These are phyloP conservation scores for Aquilaria agallochum DNA, from an alignment of 441 rosid species.

Conservation along the genomic window DNA sequence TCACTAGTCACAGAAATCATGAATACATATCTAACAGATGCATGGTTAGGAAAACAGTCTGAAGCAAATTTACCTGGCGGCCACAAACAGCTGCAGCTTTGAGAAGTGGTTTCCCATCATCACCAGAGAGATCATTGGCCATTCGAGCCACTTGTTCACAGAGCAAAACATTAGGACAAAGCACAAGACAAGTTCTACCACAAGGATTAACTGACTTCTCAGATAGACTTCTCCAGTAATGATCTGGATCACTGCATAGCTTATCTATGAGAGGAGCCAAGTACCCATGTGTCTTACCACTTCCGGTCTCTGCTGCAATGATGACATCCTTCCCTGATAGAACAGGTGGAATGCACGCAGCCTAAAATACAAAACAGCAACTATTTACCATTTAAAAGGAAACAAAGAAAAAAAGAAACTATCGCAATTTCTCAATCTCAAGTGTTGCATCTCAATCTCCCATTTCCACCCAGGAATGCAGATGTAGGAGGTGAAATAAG, in stretches of 20 bases:
- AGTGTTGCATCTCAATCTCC: too few species aligned
- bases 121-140: conserved; percentile 64
- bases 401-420: too few species aligned
- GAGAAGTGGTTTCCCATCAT: conserved; percentile 62
- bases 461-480: too few species aligned
- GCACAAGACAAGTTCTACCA: conserved; percentile 50
- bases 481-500: too few species aligned
- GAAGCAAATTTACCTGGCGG: conserved; percentile 43
- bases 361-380: conserved; percentile 33
- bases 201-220: conserved; percentile 17
- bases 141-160: conserved; percentile 92
- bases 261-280: conserved; percentile 68
- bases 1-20: not conserved
- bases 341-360: conserved; percentile 62
- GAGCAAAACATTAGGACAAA: conserved; percentile 84
- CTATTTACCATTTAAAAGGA: not conserved
- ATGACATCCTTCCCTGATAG: conserved; percentile 85
- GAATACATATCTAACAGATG: not conserved
- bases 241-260: conserved; percentile 22
- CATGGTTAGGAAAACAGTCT: too few species aligned
- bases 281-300: conserved; percentile 90
- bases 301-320: conserved; percentile 94
- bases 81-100: conserved; percentile 70
- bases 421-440: too few species aligned
- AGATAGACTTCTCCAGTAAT: conserved; percentile 7